Evolutionary conservation across 129 eudicot genomes (phyloP), one percentile per base, ranked within the genome.

Genomic region (Chrysanthemum seticuspe): DNA sequence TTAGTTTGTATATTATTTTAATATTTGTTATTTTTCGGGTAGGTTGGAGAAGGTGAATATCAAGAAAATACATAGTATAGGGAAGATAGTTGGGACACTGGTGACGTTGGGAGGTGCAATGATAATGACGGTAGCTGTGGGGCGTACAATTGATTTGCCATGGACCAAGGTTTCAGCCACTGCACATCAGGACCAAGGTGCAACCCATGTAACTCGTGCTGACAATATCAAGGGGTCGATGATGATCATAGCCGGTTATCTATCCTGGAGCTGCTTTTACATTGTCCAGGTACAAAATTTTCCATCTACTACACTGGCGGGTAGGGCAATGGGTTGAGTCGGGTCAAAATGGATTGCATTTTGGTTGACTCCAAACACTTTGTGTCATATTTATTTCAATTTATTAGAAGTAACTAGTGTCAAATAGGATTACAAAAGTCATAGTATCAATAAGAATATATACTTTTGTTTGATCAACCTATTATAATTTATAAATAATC

Each of bases 71-170:
- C 83, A 68, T 48, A 78, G 90, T 85, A 87, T 85, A 34, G 88
- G 83, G 34, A 88, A 88, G 80, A 75, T 88, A 13, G 47, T 78
- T n/a, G 91, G 95, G 65, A 88, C 91, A 48, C 21, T 83, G 31
- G 87, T 84, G 36, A 85, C 88, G 0, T 70, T 88, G 4, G 91
- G 87, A 15, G 95, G 95, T 10, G 95, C 88, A 11, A 85, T 85
- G 95, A 85, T 85, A 50, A 88, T 88, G 88, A 88, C 91, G 2
- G 51, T 88, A 11, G 65, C 83, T 14, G 80, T 29, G 19, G 91
- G 95, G 6, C 83, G 87, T 10, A 68, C 76, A 13, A 74, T 85
- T 10, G 64, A 47, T 10, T 67, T 83, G 71, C 92, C 88, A 44
- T 79, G 89, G 91, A 72, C 74, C 52, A 13, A 27, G 29, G 29